A percentile compares a stretch with the other conserved stretches of the same genome.
Evolutionary conservation across 208 protist species (phyloP).

Genomic region (Balamuthia mandrillaris): DNA sequence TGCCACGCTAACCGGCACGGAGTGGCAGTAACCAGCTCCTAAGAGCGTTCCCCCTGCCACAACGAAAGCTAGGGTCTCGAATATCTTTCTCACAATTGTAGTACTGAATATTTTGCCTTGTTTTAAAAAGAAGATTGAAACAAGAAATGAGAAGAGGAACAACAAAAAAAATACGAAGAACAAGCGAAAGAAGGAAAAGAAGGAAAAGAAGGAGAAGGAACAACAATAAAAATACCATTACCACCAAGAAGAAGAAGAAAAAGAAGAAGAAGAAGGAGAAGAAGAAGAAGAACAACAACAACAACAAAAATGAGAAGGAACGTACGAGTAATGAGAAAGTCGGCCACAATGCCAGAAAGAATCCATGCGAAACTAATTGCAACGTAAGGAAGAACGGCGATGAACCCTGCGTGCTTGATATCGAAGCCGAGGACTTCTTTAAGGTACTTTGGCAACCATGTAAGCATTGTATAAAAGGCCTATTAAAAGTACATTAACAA

Average conservation of each 20-base stretch:
- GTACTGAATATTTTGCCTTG: not conserved
- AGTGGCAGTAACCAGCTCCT: not conserved
- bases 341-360: not conserved
- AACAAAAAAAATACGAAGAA: not conserved
- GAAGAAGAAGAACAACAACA: not conserved
- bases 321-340: not conserved
- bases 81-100: conserved; percentile 3
- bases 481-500: not conserved
- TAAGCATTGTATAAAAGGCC: conserved; percentile 36
- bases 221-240: not conserved
- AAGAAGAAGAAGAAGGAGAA: not conserved
- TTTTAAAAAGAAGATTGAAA: not conserved
- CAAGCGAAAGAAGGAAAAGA: not conserved
- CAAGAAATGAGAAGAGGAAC: not conserved
- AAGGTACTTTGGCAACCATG: conserved; percentile 11
- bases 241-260: not conserved
- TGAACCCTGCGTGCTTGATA: conserved; percentile 3
- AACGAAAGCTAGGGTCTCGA: not conserved
- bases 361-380: not conserved
- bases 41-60: not conserved
- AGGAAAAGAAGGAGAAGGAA: not conserved
- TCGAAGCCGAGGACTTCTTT: conserved; percentile 30
- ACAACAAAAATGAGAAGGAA: not conserved
- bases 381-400: conserved; percentile 30
- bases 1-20: conserved; percentile 5